Evolutionary conservation across 1,284 basidiomycete genomes (phyloP), one percentile per base, ranked within the genome.

Genomic region (Ceratobasidium sp.): DNA sequence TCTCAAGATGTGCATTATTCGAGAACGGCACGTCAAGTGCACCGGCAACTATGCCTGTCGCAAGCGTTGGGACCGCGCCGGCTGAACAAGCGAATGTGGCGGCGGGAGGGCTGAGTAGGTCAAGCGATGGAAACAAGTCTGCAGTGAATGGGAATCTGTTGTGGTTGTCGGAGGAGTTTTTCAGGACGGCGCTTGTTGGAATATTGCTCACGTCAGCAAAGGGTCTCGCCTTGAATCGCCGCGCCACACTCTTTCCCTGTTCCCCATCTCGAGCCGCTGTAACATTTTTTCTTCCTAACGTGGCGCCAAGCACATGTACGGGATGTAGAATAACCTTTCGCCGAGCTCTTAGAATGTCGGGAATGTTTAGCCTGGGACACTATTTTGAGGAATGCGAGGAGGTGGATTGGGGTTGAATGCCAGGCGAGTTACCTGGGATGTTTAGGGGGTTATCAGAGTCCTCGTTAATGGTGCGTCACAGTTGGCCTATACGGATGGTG

Each of bases 1-100:
- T 93, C 86, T 99, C 97, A 78, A 99, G 92, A 81, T 94, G 92
- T 81, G 93, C 94, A 84, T 98, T 96, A 85, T 97, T 96, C 83
- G 93, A 95, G 88, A 99, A 99, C 64, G 93, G 96, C 84, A 97
- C 97, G 86, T 99, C 97, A 75, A 99, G 91, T 33, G 96, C 96
- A 80, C 96, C 97, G n/a, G 96, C 94, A 73, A 97, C 96, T 0
- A 96, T 97, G 80, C 96, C 97, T 35, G 97, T 98, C 78, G 95
- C 97, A n/a, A n/a, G 92, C 88, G 50, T 91, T 89, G n/a, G 94
- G 96, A 96, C 96, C 96, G 98, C 62, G 96, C 94, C 83, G 98
- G n/a, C n/a, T n/a, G n/a, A n/a, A n/a, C n/a, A n/a, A n/a, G n/a
- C n/a, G n/a, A n/a, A n/a, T n/a, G n/a, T n/a, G n/a, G n/a, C n/a